Conservation (phyloP, 1,284 basidiomycete genomes). For the Moesziomyces aphidis region DNA sequence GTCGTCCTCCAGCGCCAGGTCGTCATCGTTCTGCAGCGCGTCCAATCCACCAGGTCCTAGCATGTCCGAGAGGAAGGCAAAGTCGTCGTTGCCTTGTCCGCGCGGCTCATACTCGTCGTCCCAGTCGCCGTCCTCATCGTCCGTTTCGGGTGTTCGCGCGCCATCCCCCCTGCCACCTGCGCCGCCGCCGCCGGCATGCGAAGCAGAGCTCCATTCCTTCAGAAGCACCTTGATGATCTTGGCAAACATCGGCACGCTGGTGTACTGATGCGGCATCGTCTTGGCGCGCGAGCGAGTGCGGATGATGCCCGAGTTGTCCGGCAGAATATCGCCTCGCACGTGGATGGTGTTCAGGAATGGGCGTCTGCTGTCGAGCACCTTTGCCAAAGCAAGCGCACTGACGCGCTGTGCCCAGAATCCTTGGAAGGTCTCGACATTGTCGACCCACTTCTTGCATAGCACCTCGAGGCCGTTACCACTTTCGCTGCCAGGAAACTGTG, state of each 20-base stretch:
- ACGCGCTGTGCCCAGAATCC: slow-evolving; percentile 78
- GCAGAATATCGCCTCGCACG: slow-evolving; percentile 92
- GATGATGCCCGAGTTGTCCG: slow-evolving; percentile 72
- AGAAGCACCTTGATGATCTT: slow-evolving; percentile 91
- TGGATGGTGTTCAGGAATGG: slow-evolving; percentile 76
- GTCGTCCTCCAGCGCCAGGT: slow-evolving; percentile 70
- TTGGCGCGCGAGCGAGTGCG: slow-evolving; percentile 93
- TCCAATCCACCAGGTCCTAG: slow-evolving; percentile 74
- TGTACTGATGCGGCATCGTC: slow-evolving; percentile 77
- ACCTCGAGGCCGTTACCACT: slow-evolving; percentile 78
- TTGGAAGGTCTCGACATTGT: slow-evolving; percentile 91
- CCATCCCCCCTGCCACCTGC: slow-evolving; percentile 19
- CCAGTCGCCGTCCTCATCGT: slow-evolving; percentile 58
- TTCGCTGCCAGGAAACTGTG: slow-evolving; percentile 5
- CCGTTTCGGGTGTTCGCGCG: slow-evolving; percentile 49
- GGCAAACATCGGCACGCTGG: slow-evolving; percentile 84
- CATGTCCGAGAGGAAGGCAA: slow-evolving; percentile 69
- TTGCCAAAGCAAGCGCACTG: slow-evolving; percentile 80
- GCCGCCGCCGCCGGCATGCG: slow-evolving; percentile 58
- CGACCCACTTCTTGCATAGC: slow-evolving; percentile 88
- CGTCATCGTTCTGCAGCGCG: slow-evolving; percentile 72
- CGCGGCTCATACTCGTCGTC: slow-evolving; percentile 53
- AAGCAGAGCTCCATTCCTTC: slow-evolving; percentile 76
- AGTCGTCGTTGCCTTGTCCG: slow-evolving; percentile 71
- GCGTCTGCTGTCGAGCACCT: slow-evolving; percentile 78